A percentile compares a stretch with the other conserved stretches of the same genome.
Evolutionary conservation across 2,329 filamentous ascomycete species (phyloP).

Genomic region (Zopfia rhizophila): DNA sequence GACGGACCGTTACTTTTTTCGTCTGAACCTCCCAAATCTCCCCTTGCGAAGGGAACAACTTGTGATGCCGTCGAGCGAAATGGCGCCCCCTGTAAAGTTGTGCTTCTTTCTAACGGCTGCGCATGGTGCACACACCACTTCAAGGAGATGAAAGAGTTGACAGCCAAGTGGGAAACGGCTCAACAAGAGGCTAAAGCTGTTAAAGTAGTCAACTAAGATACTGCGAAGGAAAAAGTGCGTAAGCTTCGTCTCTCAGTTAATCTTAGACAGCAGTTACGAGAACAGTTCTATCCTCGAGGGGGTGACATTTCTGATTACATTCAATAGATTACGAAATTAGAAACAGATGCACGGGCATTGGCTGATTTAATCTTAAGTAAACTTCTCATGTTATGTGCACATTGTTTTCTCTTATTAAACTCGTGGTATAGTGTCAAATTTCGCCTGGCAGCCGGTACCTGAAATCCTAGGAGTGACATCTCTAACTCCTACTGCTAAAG

Average conservation of each 20-base stretch:
- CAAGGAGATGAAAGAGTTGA: slow-evolving; percentile 30
- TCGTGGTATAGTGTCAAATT: slow-evolving; percentile 25
- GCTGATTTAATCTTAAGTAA: slow-evolving; percentile 39
- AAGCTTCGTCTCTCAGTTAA: slow-evolving; percentile 37
- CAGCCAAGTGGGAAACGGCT: slow-evolving; percentile 22
- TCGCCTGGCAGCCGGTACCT: slow-evolving; percentile 28
- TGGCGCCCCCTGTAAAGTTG: slow-evolving; percentile 27
- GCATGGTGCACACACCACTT: slow-evolving; percentile 35
- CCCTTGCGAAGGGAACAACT: slow-evolving; percentile 4
- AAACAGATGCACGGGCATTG: slow-evolving; percentile 28
- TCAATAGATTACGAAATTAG: slow-evolving; percentile 35
- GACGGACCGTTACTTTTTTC: slow-evolving; percentile 18
- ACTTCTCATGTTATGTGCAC: neutral
- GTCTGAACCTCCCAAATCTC: slow-evolving; percentile 32
- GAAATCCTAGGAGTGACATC: slow-evolving; percentile 25
- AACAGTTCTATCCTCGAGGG: slow-evolving; percentile 36
- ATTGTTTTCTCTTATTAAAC: neutral
- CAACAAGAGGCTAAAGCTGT: slow-evolving; percentile 33
- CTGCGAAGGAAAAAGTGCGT: slow-evolving; percentile 34
- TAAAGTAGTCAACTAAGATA: slow-evolving; percentile 17
- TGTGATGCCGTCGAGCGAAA: slow-evolving; percentile 39
- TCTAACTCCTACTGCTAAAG: too few species aligned
- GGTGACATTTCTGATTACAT: slow-evolving; percentile 29
- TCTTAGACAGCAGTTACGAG: slow-evolving; percentile 30
- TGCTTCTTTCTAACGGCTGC: slow-evolving; percentile 23